Base-by-base conservation (phyloP, 306 rosid genomes). In the Corylus avellana region DNA sequence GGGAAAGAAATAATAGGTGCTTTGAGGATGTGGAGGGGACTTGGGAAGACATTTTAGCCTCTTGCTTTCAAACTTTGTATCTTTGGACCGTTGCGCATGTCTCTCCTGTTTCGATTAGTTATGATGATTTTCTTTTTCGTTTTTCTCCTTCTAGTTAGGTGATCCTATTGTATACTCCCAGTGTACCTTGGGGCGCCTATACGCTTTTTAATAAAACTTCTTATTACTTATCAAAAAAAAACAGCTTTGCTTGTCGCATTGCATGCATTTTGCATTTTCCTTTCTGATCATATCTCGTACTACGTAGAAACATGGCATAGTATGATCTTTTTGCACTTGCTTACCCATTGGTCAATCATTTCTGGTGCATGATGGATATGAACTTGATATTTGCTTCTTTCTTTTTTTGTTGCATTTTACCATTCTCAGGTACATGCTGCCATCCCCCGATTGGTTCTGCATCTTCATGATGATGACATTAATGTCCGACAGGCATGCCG, bases 401-500 rank as follows among this genome's bases (percentile, higher is more conserved):
- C 5, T 64, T 67, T 64, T 35, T 14, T 8, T 18, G 3, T 17
- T 12, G 11, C 66, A 49, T 42, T 67, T 42, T 42, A 10, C 51
- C 32, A 35, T 82, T 78, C 49, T 9, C 84, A 94, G 98, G 94
- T 91, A 70, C 97, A 94, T 86, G 89, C 93, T 66, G 85, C 91
- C 70, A 67, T 94, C 83, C 97, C 98, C 77, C 94, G 97, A 83
- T 85, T 94, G 78, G 88, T 94, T 83, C 87, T 94, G 88, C 98
- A 94, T 83, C 85, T 91, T 66, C 89, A 91, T 79, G 98, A 94
- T 71, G 97, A 91, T 44, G 95, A 94, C 72, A 14, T 79, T 78
- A 81, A 87, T 53, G 97, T 94, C 35, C 88, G 97, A 72, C 85
- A 87, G 56, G 97, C 98, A 76, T 94, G 98, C 86, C 97, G 98